Conservation (phyloP, 345 rosid species). For the Lenwebbia sp. region DNA sequence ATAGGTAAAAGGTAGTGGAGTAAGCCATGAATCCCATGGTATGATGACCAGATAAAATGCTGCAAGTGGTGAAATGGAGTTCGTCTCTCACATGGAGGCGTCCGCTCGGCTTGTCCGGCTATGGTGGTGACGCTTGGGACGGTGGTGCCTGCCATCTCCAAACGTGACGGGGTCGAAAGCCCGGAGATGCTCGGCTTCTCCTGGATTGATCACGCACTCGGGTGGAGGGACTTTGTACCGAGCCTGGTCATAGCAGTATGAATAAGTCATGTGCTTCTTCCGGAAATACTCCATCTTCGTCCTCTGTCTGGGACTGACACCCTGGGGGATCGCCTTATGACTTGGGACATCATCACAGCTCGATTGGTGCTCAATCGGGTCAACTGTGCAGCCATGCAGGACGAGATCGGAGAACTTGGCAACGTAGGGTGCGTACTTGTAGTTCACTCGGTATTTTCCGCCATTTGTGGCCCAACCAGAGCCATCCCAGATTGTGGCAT, state of each 20-base stretch:
- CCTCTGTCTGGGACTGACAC: slow-evolving; percentile 33
- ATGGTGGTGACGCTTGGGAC: slow-evolving; percentile 33
- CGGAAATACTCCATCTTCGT: slow-evolving; percentile 57
- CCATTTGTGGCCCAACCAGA: slow-evolving; percentile 96
- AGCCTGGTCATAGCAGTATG: slow-evolving; percentile 76
- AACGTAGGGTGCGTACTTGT: slow-evolving; percentile 84
- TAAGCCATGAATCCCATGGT: neutral
- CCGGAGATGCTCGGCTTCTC: slow-evolving; percentile 53
- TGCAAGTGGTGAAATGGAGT: neutral
- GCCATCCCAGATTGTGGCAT: slow-evolving; percentile 96
- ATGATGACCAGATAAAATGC: neutral
- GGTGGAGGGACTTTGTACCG: slow-evolving; percentile 64
- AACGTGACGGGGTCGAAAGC: slow-evolving; percentile 74
- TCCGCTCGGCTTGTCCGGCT: slow-evolving; percentile 13
- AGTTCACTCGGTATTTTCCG: slow-evolving; percentile 86
- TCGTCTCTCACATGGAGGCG: neutral
- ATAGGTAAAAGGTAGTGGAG: neutral
- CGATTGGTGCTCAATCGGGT: slow-evolving; percentile 52
- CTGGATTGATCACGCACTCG: slow-evolving; percentile 49
- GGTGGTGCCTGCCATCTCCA: slow-evolving; percentile 41
- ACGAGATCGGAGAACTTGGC: slow-evolving; percentile 55
- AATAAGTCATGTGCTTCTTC: slow-evolving; percentile 74
- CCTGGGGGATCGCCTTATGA: slow-evolving; percentile 18
- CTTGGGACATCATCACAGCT: slow-evolving; percentile 38
- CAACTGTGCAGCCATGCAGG: slow-evolving; percentile 82